Base-by-base conservation (phyloP, 192 early-diverging fungal genomes). In the Backusella circina region DNA sequence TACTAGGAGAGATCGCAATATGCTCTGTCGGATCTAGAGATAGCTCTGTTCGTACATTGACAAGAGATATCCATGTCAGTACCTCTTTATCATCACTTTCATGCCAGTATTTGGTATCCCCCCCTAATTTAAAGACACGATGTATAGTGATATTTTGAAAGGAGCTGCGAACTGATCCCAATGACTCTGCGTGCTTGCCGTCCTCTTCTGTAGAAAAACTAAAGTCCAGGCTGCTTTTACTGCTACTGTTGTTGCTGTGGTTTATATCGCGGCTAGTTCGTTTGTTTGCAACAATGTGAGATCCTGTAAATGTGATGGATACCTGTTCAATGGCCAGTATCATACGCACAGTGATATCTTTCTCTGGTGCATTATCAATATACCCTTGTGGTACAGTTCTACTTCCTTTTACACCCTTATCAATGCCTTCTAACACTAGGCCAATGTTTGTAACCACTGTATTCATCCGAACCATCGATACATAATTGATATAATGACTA, bases 281-380 rank as follows among this genome's bases (percentile, higher is more conserved):
- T 5, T 33, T 32, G 2, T 12, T 21, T 12, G n/a, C 37, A 41
- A 41, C n/a, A 47, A 74, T 9, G 21, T 51, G 73, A 28, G 73
- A 61, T 23, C 73, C 72, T n/a, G 69, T 64, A 44, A 74, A 82
- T 28, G 32, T 35, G 8, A 79, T 9, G 31, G 77, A 75, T 1
- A 78, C 18, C 8, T 61, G 57, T 8, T 77, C 70, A 31, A 78
- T n/a, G 21, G 57, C 37, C 3, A 68, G 2, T 23, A 57, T 67
- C 31, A 78, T n/a, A 1, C 68, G 26, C 0, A 64, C 30, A 13
- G 28, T 9, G 16, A 75, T 39, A 70, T 82, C 81, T 23, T 73
- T 28, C 18, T 32, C 33, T 0, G 81, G 81, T n/a, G 77, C 71
- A 57, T 79, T 82, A 36, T 82, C 75, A 12, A 82, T 38, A 37